These are phyloP conservation scores for Aristolochia fimbriata DNA, from an alignment of 164 flowering plant genomes.

Conservation along the genomic window DNA sequence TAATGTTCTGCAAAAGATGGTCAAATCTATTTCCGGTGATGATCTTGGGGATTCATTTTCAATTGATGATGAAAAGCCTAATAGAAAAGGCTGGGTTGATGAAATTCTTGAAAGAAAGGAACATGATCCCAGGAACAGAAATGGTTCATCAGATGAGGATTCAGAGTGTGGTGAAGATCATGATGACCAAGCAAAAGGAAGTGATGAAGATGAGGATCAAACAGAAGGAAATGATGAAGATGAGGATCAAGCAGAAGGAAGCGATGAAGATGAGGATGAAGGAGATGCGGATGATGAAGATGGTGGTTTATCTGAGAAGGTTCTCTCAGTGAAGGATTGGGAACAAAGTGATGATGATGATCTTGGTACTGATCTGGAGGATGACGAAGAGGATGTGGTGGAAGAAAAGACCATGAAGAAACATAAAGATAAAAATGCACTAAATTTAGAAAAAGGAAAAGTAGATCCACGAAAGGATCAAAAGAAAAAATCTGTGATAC, in stretches of 20 bases:
- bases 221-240: slow-evolving; percentile 24
- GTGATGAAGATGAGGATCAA: slow-evolving; percentile 18
- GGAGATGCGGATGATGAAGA: slow-evolving; percentile 24
- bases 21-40: slow-evolving; percentile 68
- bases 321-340: slow-evolving; percentile 62
- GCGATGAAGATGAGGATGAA: slow-evolving; percentile 19
- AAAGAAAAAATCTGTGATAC: slow-evolving; percentile 13
- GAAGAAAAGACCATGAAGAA: slow-evolving; percentile 11
- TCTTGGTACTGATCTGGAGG: slow-evolving; percentile 31
- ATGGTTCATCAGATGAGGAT: slow-evolving; percentile 37
- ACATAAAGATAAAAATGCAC: slow-evolving; percentile 11
- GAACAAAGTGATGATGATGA: slow-evolving; percentile 89
- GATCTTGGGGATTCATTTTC: slow-evolving; percentile 90
- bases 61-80: slow-evolving; percentile 27
- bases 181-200: slow-evolving; percentile 16
- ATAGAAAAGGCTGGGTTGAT: slow-evolving; percentile 69
- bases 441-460: slow-evolving; percentile 11
- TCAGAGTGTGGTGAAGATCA: slow-evolving; percentile 30
- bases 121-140: slow-evolving; percentile 30
- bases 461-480: slow-evolving; percentile 10
- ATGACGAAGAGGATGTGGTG: slow-evolving; percentile 13
- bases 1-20: slow-evolving; percentile 19
- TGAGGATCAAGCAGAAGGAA: slow-evolving; percentile 14
- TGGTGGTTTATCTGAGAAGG: slow-evolving; percentile 15
- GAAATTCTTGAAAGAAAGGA: slow-evolving; percentile 48